Conservation (phyloP, 169 alveolate species). For the Babesia bovis region DNA sequence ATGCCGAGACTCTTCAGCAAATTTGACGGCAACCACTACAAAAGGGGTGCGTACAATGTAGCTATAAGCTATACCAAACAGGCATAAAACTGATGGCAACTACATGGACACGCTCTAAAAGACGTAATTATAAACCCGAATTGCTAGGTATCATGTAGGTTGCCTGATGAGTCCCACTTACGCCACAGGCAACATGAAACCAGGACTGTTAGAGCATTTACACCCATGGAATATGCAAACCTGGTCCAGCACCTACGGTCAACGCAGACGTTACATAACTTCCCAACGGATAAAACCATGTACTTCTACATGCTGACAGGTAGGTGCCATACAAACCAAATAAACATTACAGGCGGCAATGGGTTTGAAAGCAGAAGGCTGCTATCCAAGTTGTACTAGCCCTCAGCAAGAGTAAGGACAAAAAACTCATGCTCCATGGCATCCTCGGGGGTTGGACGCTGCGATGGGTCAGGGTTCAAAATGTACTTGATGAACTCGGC, state of each 20-base stretch:
- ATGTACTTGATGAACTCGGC: constrained; percentile 83
- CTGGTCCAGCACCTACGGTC: constrained; percentile 66
- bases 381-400: constrained; percentile 66
- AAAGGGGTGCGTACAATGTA: constrained; percentile 55
- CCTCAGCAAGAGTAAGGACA: constrained; percentile 61
- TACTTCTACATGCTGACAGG: constrained; percentile 82
- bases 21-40: constrained; percentile 71
- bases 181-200: constrained; percentile 62
- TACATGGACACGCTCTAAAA: constrained; percentile 70
- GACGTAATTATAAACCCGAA: constrained; percentile 73
- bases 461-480: constrained; percentile 80
- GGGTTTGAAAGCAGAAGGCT: constrained; percentile 77
- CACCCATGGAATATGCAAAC: constrained; percentile 74
- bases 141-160: constrained; percentile 70
- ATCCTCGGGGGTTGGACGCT: constrained; percentile 85
- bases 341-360: constrained; percentile 73
- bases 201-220: constrained; percentile 72
- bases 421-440: constrained; percentile 85
- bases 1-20: constrained; percentile 74
- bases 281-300: constrained; percentile 73
- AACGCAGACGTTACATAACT: constrained; percentile 70
- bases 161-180: not conserved
- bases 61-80: too few species aligned
- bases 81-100: constrained; percentile 72
- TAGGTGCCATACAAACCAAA: not conserved